Evolutionary conservation across 352 stramenopile genomes (phyloP).

Genomic region (Phytophthora citrophthora): DNA sequence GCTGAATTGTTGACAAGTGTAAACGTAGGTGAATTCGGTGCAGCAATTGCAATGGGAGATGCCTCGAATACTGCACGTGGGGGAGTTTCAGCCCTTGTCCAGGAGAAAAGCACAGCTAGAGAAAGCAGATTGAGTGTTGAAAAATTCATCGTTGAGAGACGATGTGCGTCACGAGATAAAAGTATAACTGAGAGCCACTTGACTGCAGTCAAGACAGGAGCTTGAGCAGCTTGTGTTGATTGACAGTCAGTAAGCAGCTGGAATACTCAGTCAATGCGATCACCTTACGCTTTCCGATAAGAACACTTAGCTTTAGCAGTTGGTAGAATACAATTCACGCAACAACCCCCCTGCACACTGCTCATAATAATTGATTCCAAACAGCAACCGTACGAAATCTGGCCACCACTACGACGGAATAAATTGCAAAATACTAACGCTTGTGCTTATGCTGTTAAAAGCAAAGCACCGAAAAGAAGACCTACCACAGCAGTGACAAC

Average conservation of each 20-base stretch:
- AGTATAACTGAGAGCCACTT: slow-evolving; percentile 4
- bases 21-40: slow-evolving; percentile 39
- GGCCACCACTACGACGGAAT: slow-evolving; percentile 5
- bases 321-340: background rate
- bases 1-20: slow-evolving; percentile 36
- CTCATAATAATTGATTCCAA: slow-evolving; percentile 8
- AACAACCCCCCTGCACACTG: background rate
- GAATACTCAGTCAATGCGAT: background rate
- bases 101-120: background rate
- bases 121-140: slow-evolving; percentile 9
- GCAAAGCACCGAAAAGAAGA: slow-evolving; percentile 14
- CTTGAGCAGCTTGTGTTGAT: slow-evolving; percentile 15
- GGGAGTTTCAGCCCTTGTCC: slow-evolving; percentile 4
- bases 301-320: background rate
- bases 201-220: background rate
- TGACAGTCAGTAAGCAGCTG: background rate
- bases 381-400: background rate
- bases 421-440: slow-evolving; percentile 28
- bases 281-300: slow-evolving; percentile 12
- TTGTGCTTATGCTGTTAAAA: slow-evolving; percentile 10
- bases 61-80: slow-evolving; percentile 20
- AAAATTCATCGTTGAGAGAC: slow-evolving; percentile 18
- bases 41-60: slow-evolving; percentile 30
- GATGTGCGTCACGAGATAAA: background rate
- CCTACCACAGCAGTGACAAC: background rate